Percentiles rank a stretch among this genome's conserved stretches.
Conservation (phyloP, 495 filamentous ascomycete species). For the Penicillium argentinense region DNA sequence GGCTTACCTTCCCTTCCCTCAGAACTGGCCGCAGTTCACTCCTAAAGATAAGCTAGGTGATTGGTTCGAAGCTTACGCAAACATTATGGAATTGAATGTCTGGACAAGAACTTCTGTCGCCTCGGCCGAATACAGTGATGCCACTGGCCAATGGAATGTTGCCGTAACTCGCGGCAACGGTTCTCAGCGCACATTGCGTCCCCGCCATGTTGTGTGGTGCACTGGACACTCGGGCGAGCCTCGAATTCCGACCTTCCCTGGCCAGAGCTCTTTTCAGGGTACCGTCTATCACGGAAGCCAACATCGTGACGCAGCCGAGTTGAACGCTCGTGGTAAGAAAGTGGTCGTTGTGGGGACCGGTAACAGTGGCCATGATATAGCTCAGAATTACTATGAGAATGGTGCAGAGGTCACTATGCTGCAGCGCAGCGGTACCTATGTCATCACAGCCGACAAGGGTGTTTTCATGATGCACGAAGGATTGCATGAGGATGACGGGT, state of each 20-base stretch:
- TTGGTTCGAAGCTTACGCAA: slow-evolving; percentile 75
- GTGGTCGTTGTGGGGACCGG: slow-evolving; percentile 80
- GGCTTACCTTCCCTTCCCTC: slow-evolving; percentile 70
- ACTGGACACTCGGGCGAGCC: slow-evolving; percentile 54
- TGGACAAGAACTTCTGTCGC: slow-evolving; percentile 60
- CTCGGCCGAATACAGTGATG: slow-evolving; percentile 53
- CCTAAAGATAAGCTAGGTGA: slow-evolving; percentile 80
- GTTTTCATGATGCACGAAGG: slow-evolving; percentile 56
- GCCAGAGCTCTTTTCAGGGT: slow-evolving; percentile 49
- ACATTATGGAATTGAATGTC: slow-evolving; percentile 70
- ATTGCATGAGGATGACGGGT: slow-evolving; percentile 62
- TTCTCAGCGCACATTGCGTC: slow-evolving; percentile 39
- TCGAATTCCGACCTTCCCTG: slow-evolving; percentile 44
- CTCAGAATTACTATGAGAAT: slow-evolving; percentile 77
- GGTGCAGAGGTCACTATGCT: slow-evolving; percentile 75
- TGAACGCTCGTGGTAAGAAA: slow-evolving; percentile 55
- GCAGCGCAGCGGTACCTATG: slow-evolving; percentile 73
- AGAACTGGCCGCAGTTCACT: slow-evolving; percentile 66
- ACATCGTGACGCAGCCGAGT: slow-evolving; percentile 37
- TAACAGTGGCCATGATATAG: slow-evolving; percentile 83
- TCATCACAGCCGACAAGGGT: slow-evolving; percentile 62
- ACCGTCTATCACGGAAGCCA: slow-evolving; percentile 45
- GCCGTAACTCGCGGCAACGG: slow-evolving; percentile 49
- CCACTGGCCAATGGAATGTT: slow-evolving; percentile 58
- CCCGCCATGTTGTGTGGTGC: slow-evolving; percentile 48